phyloP scores from a whole-genome alignment of 495 filamentous ascomycete genomes.

The Haplographium delicatum region DNA sequence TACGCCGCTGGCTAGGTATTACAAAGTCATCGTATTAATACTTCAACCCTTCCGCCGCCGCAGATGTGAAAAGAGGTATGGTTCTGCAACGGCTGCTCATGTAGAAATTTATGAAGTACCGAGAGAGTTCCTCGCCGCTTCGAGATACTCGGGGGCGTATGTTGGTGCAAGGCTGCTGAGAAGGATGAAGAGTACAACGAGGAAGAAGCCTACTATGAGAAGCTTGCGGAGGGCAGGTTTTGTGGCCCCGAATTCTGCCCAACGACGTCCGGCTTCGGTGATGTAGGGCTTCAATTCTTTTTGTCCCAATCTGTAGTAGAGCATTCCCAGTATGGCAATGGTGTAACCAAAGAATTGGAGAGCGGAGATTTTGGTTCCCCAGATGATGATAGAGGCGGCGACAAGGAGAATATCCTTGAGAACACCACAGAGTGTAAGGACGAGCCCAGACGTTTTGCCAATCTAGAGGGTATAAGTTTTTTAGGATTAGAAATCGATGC shows the following conservation, averaged over 20 bases:
- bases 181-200: slow-evolving; percentile 64
- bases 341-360: slow-evolving; percentile 95
- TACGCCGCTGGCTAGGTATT: too few species aligned
- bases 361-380: slow-evolving; percentile 71
- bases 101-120: slow-evolving; percentile 4
- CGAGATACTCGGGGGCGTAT: slow-evolving; percentile 42
- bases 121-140: slow-evolving; percentile 33
- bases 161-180: slow-evolving; percentile 48
- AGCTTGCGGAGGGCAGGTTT: slow-evolving; percentile 73
- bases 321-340: slow-evolving; percentile 81
- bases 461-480: slow-evolving; percentile 53
- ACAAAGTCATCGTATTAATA: too few species aligned
- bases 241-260: slow-evolving; percentile 79
- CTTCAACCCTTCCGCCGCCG: too few species aligned
- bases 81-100: too few species aligned
- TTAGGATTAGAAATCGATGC: slow-evolving; percentile 25
- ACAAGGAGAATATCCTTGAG: slow-evolving; percentile 98
- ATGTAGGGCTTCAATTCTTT: slow-evolving; percentile 78
- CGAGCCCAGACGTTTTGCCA: slow-evolving; percentile 92
- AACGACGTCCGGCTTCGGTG: slow-evolving; percentile 60
- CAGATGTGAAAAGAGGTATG: too few species aligned
- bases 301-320: slow-evolving; percentile 95
- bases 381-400: slow-evolving; percentile 81
- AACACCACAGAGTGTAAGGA: slow-evolving; percentile 95
- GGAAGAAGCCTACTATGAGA: slow-evolving; percentile 54